phyloP scores from a whole-genome alignment of 176 grass and related monocot species.

The Panicum miliaceum region DNA sequence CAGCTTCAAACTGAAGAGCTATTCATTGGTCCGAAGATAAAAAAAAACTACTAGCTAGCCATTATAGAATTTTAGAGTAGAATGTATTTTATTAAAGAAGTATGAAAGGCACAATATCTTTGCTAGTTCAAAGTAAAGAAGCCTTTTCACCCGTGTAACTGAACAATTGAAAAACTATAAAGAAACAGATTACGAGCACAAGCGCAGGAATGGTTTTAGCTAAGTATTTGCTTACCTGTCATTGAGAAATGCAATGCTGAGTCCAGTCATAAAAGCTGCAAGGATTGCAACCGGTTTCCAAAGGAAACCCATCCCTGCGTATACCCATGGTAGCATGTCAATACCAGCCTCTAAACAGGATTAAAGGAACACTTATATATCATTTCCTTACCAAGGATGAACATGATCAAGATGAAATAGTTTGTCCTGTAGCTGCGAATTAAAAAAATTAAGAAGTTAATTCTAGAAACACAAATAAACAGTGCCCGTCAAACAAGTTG shows the following conservation, averaged over 20 bases:
- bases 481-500: background rate
- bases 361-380: conserved; percentile 36
- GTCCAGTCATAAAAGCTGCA: conserved; percentile 81
- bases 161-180: background rate
- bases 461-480: conserved; percentile 1
- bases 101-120: background rate
- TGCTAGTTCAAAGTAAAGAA: conserved; percentile 26
- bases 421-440: conserved; percentile 90
- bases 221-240: conserved; percentile 63
- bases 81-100: background rate
- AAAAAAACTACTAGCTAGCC: conserved; percentile 28
- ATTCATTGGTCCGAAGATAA: background rate
- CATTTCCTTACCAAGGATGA: conserved; percentile 71
- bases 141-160: background rate
- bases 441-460: conserved; percentile 2
- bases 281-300: conserved; percentile 86
- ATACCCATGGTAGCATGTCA: conserved; percentile 36
- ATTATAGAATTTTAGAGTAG: background rate
- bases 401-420: conserved; percentile 75
- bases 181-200: background rate
- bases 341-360: conserved; percentile 16
- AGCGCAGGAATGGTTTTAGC: background rate
- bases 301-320: conserved; percentile 81
- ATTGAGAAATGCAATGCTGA: conserved; percentile 90
- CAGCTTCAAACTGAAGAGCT: background rate